Base-by-base conservation (phyloP, 257 asterid genomes). In the Plantago ovata region DNA sequence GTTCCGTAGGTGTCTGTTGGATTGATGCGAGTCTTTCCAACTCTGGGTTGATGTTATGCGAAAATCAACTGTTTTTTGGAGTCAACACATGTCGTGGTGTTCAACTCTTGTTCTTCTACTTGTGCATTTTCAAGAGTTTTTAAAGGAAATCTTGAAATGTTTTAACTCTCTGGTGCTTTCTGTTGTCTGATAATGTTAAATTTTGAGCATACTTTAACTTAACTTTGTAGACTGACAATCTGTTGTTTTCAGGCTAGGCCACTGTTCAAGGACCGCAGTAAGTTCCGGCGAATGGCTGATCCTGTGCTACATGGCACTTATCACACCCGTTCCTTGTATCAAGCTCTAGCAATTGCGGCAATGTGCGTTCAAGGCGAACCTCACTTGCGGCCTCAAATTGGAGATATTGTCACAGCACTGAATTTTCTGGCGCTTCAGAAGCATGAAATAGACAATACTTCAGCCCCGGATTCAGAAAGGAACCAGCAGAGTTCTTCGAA, bases 331-430 rank as follows among this genome's bases (percentile, higher is more conserved):
- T 79, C 82, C 7, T n/a, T 79, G 42, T 75, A 61, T 72, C 85
- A 79, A 68, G 85, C 82, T 43, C 64, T 79, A 20, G 85, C 80
- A 46, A 73, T 79, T 13, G 82, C 85, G 3, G 85, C 85, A 52
- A 79, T 76, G 85, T 79, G 85, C 36, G 82, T 79, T 28, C 85
- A 79, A 16, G 82, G 75, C 58, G 63, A 79, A n/a, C 80, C 85
- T 0, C 67, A 41, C 56, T 61, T 67, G 73, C 75, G 85, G 36
- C 85, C 85, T 4, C 58, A 53, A 36, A 47, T 76, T 21, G 78
- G 74, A 9, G 85, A 79, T n/a, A 60, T 79, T 10, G 85, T 73
- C 4, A 62, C 73, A 8, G 82, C 85, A 15, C 28, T 79, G 49
- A 70, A 49, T 28, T 75, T 47, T 53, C 82, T 79, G 60, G 80